Percentiles rank a stretch among this genome's conserved stretches.
These are phyloP conservation scores for Mrakia gelida DNA, from an alignment of 768 basidiomycete genomes.

Conservation along the genomic window DNA sequence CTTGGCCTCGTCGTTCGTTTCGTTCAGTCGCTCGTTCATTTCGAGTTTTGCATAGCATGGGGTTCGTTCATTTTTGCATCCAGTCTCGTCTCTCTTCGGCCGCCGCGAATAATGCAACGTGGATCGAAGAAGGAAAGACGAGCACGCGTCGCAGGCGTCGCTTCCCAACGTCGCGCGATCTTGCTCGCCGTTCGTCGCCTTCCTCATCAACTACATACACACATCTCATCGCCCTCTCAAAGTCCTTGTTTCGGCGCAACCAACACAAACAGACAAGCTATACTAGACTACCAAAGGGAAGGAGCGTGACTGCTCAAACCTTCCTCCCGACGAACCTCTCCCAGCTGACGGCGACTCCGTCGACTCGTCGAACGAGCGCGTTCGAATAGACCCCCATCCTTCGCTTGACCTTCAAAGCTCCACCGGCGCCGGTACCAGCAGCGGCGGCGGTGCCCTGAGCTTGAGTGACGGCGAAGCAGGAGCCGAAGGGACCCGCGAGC, in stretches of 20 bases:
- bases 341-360: background rate
- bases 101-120: too few relatives aligned
- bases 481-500: background rate
- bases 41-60: background rate
- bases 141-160: too few relatives aligned
- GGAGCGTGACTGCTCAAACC: background rate
- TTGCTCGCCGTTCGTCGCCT: too few relatives aligned
- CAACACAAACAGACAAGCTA: background rate
- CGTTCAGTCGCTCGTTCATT: too few relatives aligned
- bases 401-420: too few relatives aligned
- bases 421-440: too few relatives aligned
- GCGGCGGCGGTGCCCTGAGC: background rate
- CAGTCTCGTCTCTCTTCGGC: too few relatives aligned
- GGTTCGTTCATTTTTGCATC: background rate
- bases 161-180: too few relatives aligned
- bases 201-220: too few relatives aligned
- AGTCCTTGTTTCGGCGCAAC: background rate
- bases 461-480: constrained; percentile 15
- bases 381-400: background rate
- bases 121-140: too few relatives aligned
- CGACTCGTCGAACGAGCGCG: background rate
- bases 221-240: too few relatives aligned
- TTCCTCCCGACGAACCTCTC: background rate
- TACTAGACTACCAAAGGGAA: background rate
- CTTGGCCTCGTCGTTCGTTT: background rate